A percentile compares a stretch with the other conserved stretches of the same genome.
Evolutionary conservation across 2,329 filamentous ascomycete genomes (phyloP).

Genomic region (Exophiala bonariae): DNA sequence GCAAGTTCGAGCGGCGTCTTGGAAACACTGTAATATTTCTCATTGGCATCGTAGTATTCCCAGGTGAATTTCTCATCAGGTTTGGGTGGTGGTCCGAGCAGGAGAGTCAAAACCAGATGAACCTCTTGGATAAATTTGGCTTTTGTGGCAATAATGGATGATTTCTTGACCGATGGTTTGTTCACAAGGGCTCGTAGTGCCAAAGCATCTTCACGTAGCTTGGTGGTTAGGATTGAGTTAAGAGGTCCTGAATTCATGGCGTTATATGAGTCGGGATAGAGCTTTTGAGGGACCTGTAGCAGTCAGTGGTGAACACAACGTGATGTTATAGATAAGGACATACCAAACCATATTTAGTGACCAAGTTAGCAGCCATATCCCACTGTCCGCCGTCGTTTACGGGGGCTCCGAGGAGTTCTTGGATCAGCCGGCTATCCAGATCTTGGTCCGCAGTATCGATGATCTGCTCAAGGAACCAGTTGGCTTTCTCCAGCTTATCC

Average conservation of each 20-base stretch:
- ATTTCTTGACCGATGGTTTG: conserved; percentile 41
- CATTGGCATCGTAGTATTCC: conserved; percentile 72
- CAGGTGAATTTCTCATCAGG: conserved; percentile 72
- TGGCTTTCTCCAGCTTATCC: conserved; percentile 91
- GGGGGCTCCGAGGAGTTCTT: conserved; percentile 66
- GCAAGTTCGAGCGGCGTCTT: conserved; percentile 73
- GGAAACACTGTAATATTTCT: conserved; percentile 62
- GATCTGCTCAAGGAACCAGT: conserved; percentile 84
- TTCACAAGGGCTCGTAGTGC: conserved; percentile 61
- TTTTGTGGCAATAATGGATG: conserved; percentile 56
- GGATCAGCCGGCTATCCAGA: conserved; percentile 71
- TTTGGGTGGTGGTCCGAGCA: conserved; percentile 75
- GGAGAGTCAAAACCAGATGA: conserved; percentile 76
- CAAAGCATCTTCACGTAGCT: conserved; percentile 83
- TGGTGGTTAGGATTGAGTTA: conserved; percentile 75
- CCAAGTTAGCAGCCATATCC: conserved; percentile 88
- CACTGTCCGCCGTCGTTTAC: conserved; percentile 84
- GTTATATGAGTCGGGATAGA: conserved; percentile 83
- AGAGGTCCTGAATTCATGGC: conserved; percentile 69
- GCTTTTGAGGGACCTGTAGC: conserved; percentile 62
- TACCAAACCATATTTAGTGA: conserved; percentile 81
- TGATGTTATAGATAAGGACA: background rate
- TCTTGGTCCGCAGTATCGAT: conserved; percentile 71
- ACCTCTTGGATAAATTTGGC: conserved; percentile 77
- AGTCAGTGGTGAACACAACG: background rate